Percentiles rank a stretch among this genome's conserved stretches.
phyloP scores from a whole-genome alignment of 768 basidiomycete genomes.

The Phallus indusiatus region DNA sequence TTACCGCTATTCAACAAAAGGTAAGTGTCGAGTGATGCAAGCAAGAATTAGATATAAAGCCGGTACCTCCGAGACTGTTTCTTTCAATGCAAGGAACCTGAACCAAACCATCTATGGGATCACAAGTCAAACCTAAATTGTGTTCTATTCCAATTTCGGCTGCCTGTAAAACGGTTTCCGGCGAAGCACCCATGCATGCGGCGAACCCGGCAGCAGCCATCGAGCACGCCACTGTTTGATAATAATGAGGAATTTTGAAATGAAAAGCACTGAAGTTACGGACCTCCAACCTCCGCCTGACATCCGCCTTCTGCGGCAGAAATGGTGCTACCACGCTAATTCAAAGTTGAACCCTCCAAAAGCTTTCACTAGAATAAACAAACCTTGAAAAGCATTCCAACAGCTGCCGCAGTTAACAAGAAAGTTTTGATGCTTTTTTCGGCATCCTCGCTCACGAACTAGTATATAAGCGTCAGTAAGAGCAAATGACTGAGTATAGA shows the following conservation, averaged over 20 bases:
- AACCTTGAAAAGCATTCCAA: conserved; percentile 10
- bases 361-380: conserved; percentile 5
- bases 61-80: conserved; percentile 71
- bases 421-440: conserved; percentile 86
- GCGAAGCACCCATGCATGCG: conserved; percentile 87
- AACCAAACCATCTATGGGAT: conserved; percentile 87
- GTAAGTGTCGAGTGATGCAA: not conserved
- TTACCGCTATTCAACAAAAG: conserved; percentile 55
- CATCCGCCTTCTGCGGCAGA: conserved; percentile 94
- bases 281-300: conserved; percentile 89
- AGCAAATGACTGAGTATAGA: not conserved
- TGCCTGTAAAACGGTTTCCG: conserved; percentile 75
- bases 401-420: conserved; percentile 70
- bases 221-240: conserved; percentile 71
- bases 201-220: conserved; percentile 95
- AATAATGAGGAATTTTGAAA: not conserved
- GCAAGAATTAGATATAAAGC: not conserved
- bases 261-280: not conserved
- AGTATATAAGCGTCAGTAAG: conserved; percentile 9
- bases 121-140: conserved; percentile 84
- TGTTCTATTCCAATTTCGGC: conserved; percentile 92
- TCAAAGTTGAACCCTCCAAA: not conserved
- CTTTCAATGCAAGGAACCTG: conserved; percentile 94
- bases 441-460: conserved; percentile 87
- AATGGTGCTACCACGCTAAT: conserved; percentile 85